Evolutionary conservation across 306 rosid species (phyloP).

Genomic region (Quercus alba): DNA sequence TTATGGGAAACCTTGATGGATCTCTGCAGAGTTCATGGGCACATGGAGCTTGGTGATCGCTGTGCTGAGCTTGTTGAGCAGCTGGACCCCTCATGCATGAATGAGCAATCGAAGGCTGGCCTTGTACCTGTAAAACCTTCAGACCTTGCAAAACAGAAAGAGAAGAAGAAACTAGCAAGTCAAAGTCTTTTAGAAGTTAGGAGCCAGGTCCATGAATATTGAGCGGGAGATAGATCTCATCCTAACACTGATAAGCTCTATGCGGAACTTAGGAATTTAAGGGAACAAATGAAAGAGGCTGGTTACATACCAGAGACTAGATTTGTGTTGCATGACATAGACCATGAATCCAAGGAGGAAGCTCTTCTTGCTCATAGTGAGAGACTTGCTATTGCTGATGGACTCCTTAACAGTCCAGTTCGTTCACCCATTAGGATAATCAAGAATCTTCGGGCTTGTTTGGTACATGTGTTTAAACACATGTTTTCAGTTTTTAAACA

Average conservation of each 20-base stretch:
- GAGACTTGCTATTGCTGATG: constrained; percentile 47
- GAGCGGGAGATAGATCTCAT: constrained; percentile 45
- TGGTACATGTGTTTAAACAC: too few species aligned
- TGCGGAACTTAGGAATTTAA: constrained; percentile 57
- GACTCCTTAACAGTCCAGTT: constrained; percentile 40
- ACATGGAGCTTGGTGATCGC: constrained; percentile 62
- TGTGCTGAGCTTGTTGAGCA: constrained; percentile 70
- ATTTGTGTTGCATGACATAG: constrained; percentile 65
- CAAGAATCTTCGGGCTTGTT: constrained; percentile 57
- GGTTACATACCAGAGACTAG: constrained; percentile 41
- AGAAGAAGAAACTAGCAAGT: constrained; percentile 48
- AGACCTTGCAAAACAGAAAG: constrained; percentile 53
- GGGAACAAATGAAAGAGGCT: constrained; percentile 75
- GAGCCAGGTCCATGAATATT: constrained; percentile 77
- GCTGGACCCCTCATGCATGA: constrained; percentile 53
- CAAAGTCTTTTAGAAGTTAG: constrained; percentile 60
- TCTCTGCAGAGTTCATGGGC: constrained; percentile 76
- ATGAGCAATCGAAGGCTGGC: constrained; percentile 63
- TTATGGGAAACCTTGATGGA: constrained; percentile 74
- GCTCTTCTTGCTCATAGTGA: constrained; percentile 82
- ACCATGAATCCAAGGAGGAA: constrained; percentile 77
- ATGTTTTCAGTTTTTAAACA: too few species aligned
- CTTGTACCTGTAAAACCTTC: constrained; percentile 56
- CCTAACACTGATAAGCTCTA: constrained; percentile 44
- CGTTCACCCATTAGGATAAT: constrained; percentile 67